A percentile compares a stretch with the other conserved stretches of the same genome.
phyloP scores from a whole-genome alignment of 768 basidiomycete genomes.

The Gyrodon lividus region DNA sequence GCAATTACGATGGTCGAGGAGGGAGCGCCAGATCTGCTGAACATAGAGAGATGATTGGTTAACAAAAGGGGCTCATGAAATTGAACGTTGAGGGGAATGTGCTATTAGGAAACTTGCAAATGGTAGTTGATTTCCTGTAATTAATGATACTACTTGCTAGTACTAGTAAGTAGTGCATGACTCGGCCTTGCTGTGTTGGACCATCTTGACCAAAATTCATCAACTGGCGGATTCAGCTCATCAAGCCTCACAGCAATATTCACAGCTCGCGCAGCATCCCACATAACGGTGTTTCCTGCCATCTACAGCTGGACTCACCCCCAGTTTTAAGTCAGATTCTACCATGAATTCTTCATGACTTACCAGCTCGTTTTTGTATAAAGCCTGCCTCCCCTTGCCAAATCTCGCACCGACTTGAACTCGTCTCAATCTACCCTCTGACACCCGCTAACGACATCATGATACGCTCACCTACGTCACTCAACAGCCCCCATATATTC shows the following conservation, averaged over 20 bases:
- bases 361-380: constrained; percentile 15
- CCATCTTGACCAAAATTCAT: background rate
- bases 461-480: constrained; percentile 39
- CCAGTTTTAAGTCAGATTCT: background rate
- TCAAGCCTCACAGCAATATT: constrained; percentile 18
- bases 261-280: constrained; percentile 20
- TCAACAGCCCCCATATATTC: constrained; percentile 28
- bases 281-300: background rate
- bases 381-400: background rate
- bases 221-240: constrained; percentile 28
- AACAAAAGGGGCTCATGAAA: background rate
- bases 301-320: background rate
- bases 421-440: background rate
- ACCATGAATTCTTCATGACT: constrained; percentile 1
- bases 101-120: constrained; percentile 3
- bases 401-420: background rate
- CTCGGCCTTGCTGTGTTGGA: constrained; percentile 12
- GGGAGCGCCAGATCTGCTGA: background rate
- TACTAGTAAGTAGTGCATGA: constrained; percentile 11
- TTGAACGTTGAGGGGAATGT: constrained; percentile 1
- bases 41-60: background rate
- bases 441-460: constrained; percentile 1
- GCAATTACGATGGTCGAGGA: too few species aligned
- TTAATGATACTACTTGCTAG: background rate
- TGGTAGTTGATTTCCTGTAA: background rate